A percentile compares a stretch with the other conserved stretches of the same genome.
phyloP scores from a whole-genome alignment of 148 eudicot species.

The Oxyria digyna region DNA sequence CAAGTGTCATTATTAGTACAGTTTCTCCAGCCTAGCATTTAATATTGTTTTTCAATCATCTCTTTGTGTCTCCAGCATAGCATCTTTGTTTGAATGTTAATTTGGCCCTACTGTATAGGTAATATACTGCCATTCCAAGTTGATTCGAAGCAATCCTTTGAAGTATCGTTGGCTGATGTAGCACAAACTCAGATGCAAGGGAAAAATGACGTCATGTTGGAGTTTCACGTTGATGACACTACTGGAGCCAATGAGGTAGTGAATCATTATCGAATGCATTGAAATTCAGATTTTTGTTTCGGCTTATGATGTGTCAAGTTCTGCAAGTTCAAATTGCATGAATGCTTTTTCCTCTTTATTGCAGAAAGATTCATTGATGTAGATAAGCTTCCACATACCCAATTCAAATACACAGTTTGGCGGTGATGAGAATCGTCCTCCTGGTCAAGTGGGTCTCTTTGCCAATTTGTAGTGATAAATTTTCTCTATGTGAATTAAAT shows the following conservation, averaged over 20 bases:
- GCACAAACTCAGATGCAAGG: constrained; percentile 95
- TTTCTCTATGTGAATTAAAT: background rate
- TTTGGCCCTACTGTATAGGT: constrained; percentile 45
- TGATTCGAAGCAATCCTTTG: constrained; percentile 88
- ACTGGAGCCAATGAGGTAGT: constrained; percentile 94
- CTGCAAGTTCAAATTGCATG: background rate
- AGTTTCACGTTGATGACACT: constrained; percentile 94
- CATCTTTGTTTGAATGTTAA: too few species aligned
- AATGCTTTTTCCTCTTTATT: background rate
- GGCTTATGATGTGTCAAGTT: too few species aligned
- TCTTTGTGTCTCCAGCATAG: too few species aligned
- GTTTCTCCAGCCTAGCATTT: too few species aligned
- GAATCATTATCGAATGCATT: too few species aligned
- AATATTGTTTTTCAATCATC: too few species aligned
- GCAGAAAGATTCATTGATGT: constrained; percentile 99
- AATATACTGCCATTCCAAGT: constrained; percentile 70
- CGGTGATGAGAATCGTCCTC: constrained; percentile 86
- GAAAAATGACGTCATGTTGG: constrained; percentile 85
- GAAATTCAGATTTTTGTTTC: too few species aligned
- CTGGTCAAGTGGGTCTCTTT: constrained; percentile 71
- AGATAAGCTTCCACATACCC: constrained; percentile 88
- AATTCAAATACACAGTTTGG: constrained; percentile 87
- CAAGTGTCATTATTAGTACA: too few species aligned
- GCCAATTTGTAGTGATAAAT: background rate
- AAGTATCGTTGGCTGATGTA: constrained; percentile 87